Conservation (phyloP, 1,284 basidiomycete species). For the Naganishia liquefaciens region DNA sequence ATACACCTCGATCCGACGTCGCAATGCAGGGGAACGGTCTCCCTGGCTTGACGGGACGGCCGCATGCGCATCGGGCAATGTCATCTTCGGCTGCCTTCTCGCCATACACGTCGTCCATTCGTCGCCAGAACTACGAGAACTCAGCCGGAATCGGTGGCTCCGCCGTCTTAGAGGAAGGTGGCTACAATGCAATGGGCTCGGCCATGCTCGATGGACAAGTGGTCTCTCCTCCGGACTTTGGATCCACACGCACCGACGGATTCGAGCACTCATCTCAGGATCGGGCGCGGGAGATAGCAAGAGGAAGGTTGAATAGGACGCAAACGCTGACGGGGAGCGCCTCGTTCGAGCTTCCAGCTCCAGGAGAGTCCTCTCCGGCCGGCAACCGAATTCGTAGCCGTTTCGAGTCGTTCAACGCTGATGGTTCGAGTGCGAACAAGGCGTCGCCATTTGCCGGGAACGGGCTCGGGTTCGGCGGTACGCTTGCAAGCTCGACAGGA, state of each 20-base stretch:
- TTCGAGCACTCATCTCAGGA: slow-evolving; percentile 3
- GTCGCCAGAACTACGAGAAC: slow-evolving; percentile 5
- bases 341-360: slow-evolving; percentile 11
- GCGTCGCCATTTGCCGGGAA: slow-evolving; percentile 14
- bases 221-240: slow-evolving; percentile 7
- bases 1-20: not conserved
- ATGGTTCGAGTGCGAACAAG: not conserved
- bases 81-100: slow-evolving; percentile 25
- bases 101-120: slow-evolving; percentile 7
- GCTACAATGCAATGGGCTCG: slow-evolving; percentile 15
- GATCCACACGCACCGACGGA: slow-evolving; percentile 3
- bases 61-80: slow-evolving; percentile 26
- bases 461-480: slow-evolving; percentile 22
- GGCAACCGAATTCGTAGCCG: slow-evolving; percentile 7
- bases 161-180: not conserved
- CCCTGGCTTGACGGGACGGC: not conserved
- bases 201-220: slow-evolving; percentile 18
- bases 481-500: slow-evolving; percentile 9
- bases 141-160: slow-evolving; percentile 1
- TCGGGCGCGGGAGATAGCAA: not conserved
- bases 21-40: slow-evolving; percentile 18
- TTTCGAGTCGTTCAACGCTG: slow-evolving; percentile 3
- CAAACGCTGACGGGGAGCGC: slow-evolving; percentile 16
- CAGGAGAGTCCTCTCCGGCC: slow-evolving; percentile 10
- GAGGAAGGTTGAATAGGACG: slow-evolving; percentile 6